These are phyloP conservation scores for Hagleromyces aurorensis DNA, from an alignment of 805 yeast genomes.

Conservation along the genomic window DNA sequence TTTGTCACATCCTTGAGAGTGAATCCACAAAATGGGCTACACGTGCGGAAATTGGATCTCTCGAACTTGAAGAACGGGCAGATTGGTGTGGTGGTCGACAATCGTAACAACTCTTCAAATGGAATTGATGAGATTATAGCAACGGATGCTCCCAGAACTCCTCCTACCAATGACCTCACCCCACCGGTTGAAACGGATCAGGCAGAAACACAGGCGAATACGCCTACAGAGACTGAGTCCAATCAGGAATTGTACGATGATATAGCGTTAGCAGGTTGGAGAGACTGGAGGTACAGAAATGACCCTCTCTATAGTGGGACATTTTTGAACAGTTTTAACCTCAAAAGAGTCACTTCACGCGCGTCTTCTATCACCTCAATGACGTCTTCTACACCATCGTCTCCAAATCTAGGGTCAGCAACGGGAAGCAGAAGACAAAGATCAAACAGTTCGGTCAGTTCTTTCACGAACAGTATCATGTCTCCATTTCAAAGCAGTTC, in stretches of 20 bases:
- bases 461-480: constrained; percentile 27
- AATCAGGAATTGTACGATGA: constrained; percentile 5
- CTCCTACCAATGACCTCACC: too few species aligned
- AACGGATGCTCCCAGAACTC: constrained; percentile 1
- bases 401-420: constrained; percentile 3
- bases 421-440: constrained; percentile 13
- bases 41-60: constrained; percentile 52
- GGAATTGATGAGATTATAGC: too few species aligned
- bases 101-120: too few species aligned
- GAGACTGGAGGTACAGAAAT: constrained; percentile 79
- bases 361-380: constrained; percentile 18
- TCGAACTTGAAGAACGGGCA: constrained; percentile 40
- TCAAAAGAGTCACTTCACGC: constrained; percentile 18
- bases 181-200: constrained; percentile 11
- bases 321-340: constrained; percentile 26
- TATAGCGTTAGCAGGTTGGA: constrained; percentile 67
- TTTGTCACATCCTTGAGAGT: constrained; percentile 60
- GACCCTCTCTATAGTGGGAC: constrained; percentile 55
- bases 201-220: constrained; percentile 3
- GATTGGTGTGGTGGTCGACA: constrained; percentile 19
- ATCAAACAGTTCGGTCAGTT: constrained; percentile 25
- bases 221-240: constrained; percentile 2
- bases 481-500: constrained; percentile 23
- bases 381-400: constrained; percentile 7
- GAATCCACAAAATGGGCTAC: constrained; percentile 45